These are phyloP conservation scores for Cystobasidium sp. DNA, from an alignment of 1,284 basidiomycete genomes.

Conservation along the genomic window DNA sequence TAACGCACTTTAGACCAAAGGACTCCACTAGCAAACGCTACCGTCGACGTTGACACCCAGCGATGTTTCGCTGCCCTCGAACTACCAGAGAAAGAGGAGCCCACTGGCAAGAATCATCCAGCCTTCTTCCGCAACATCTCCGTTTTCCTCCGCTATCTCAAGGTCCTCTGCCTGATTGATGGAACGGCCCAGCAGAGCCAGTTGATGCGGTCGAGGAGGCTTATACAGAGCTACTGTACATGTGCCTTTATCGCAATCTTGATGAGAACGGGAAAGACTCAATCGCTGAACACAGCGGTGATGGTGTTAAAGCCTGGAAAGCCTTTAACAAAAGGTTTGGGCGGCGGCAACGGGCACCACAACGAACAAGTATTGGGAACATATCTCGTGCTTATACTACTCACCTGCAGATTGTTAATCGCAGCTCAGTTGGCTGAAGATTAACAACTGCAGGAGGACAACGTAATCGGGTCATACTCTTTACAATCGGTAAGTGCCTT, in stretches of 20 bases:
- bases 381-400: not conserved
- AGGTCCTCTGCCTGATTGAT: slow-evolving; percentile 3
- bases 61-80: not conserved
- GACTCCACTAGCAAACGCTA: not conserved
- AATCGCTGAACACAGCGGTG: not conserved
- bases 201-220: not conserved
- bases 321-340: slow-evolving; percentile 11
- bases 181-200: not conserved
- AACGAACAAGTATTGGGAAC: not conserved
- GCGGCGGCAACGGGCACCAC: slow-evolving; percentile 1
- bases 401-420: slow-evolving; percentile 5
- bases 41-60: not conserved
- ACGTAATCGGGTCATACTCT: not conserved
- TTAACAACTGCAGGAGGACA: slow-evolving; percentile 4
- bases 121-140: not conserved
- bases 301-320: slow-evolving; percentile 3
- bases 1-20: not conserved
- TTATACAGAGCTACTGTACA: not conserved
- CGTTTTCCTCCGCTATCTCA: not conserved
- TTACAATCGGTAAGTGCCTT: not conserved
- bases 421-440: slow-evolving; percentile 3
- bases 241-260: slow-evolving; percentile 1
- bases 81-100: slow-evolving; percentile 1
- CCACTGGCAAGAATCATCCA: not conserved
- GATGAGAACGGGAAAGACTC: slow-evolving; percentile 14